Evolutionary conservation across 2,329 filamentous ascomycete species (phyloP), one percentile per base, ranked within the genome.

Genomic region (Thielaviopsis musarum): DNA sequence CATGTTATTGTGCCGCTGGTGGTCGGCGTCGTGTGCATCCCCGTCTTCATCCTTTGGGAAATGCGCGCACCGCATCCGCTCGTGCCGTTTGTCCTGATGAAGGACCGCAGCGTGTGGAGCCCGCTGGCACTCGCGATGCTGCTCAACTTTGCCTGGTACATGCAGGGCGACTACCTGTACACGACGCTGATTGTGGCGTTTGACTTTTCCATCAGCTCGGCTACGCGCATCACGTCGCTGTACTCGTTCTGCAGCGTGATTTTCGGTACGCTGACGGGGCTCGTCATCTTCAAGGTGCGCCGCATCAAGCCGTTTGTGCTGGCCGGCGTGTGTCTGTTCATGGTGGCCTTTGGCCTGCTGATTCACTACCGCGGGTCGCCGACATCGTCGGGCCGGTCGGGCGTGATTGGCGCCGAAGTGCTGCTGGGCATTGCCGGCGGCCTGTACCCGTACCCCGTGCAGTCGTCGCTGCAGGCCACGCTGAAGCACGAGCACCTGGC

Each of bases 251-350:
- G 69, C 56, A 82, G 79, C 22, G 80, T 83, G 61, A 72, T 85
- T 58, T 73, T 76, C 1, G 82, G 82, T 28, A 72, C 76, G 52
- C 65, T 79, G 53, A 71, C 82, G 17, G 81, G 82, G 5, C 65
- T 81, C 13, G 67, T 84, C 34, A 76, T 85, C 48, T 77, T 74
- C 70, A 74, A 73, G 59, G 73, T 82, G 24, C 77, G 80, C 58
- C 78, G 77, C 24, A 75, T 84, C 66, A 85, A 85, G 66, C 67
- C 73, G n/a, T 82, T 85, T 67, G 83, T 85, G 65, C 68, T 85
- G 48, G 69, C 70, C 28, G 83, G 82, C 38, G 83, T 80, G 1
- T 69, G 71, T 9, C 72, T 85, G 1, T 85, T 82, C 71, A 72
- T 82, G 65, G 78, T 82, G n/a, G 81, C 82, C 0, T 85, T 84